These are phyloP conservation scores for Pseudogymnoascus sp. DNA, from an alignment of 2,329 filamentous ascomycete species.

Conservation along the genomic window DNA sequence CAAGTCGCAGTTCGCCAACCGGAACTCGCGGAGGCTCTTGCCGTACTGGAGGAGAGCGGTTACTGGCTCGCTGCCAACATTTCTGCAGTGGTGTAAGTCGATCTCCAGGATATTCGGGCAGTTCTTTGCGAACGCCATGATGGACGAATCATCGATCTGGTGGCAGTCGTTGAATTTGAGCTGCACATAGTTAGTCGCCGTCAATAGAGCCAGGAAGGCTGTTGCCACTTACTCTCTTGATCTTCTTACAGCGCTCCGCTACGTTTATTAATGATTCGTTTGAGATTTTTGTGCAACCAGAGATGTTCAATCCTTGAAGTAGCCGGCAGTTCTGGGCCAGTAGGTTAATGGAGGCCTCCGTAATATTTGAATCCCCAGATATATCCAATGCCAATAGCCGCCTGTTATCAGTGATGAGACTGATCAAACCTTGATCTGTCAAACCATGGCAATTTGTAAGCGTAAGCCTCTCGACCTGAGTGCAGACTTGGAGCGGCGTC, in stretches of 20 bases:
- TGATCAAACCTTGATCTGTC: constrained; percentile 74
- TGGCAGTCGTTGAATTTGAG: constrained; percentile 89
- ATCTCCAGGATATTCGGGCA: constrained; percentile 95
- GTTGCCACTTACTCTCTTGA: constrained; percentile 64
- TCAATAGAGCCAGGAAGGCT: neutral
- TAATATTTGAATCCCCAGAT: constrained; percentile 71
- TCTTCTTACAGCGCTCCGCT: constrained; percentile 71
- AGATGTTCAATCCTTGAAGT: constrained; percentile 88
- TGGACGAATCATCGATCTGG: constrained; percentile 74
- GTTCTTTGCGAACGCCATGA: constrained; percentile 77
- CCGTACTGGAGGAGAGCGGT: constrained; percentile 72
- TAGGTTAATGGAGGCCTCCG: constrained; percentile 67
- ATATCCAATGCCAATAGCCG: constrained; percentile 86
- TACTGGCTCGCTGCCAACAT: constrained; percentile 75
- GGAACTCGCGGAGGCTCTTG: constrained; percentile 78
- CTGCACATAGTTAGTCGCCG: constrained; percentile 34
- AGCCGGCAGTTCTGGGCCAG: constrained; percentile 76
- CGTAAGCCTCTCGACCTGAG: constrained; percentile 84
- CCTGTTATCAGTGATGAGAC: constrained; percentile 68
- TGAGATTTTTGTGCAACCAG: constrained; percentile 73
- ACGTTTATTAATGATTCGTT: constrained; percentile 77
- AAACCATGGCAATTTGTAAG: constrained; percentile 81
- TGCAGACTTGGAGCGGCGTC: constrained; percentile 72
- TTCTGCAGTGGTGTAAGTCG: constrained; percentile 77
- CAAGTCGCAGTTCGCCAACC: constrained; percentile 74